Evolutionary conservation across 2,329 filamentous ascomycete genomes (phyloP).

Genomic region (Diplocarpon rosae): DNA sequence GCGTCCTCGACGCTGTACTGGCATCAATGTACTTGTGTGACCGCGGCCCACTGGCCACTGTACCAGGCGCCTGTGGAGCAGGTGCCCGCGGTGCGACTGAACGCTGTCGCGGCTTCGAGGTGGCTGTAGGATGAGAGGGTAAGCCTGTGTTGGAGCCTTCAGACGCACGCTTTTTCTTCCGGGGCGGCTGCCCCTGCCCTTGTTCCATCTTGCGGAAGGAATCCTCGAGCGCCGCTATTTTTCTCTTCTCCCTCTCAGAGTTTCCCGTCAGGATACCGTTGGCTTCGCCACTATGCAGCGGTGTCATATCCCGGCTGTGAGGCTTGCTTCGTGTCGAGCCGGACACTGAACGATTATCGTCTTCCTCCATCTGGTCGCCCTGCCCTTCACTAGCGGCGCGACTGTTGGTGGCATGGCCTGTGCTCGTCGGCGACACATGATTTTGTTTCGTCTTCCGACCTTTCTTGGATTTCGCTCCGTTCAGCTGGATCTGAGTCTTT

Average conservation of each 20-base stretch:
- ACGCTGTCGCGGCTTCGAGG: conserved; percentile 25
- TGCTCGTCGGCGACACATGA: conserved; percentile 50
- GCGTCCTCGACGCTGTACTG: conserved; percentile 21
- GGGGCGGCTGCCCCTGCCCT: conserved; percentile 43
- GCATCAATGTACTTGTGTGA: conserved; percentile 24
- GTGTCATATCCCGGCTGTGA: conserved; percentile 54
- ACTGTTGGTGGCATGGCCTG: conserved; percentile 50
- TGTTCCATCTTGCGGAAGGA: conserved; percentile 51
- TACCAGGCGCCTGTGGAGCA: conserved; percentile 15
- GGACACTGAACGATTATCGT: conserved; percentile 39
- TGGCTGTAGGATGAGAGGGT: conserved; percentile 11
- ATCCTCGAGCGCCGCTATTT: conserved; percentile 56
- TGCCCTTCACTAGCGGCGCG: conserved; percentile 53
- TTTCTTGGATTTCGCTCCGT: conserved; percentile 26
- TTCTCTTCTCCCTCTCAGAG: conserved; percentile 56
- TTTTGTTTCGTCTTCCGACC: conserved; percentile 38
- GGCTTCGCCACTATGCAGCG: conserved; percentile 41
- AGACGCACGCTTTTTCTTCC: conserved; percentile 52
- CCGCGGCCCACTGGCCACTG: conserved; percentile 15
- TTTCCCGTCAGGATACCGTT: conserved; percentile 41
- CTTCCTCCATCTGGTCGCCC: too few relatives aligned
- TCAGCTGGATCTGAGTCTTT: conserved; percentile 37
- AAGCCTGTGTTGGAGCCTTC: conserved; percentile 39
- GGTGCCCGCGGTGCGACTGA: conserved; percentile 22
- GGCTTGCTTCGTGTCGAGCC: conserved; percentile 51